Evolutionary conservation across 2,329 filamentous ascomycete species (phyloP), one percentile per base, ranked within the genome.

Genomic region (Clonostachys chloroleuca): DNA sequence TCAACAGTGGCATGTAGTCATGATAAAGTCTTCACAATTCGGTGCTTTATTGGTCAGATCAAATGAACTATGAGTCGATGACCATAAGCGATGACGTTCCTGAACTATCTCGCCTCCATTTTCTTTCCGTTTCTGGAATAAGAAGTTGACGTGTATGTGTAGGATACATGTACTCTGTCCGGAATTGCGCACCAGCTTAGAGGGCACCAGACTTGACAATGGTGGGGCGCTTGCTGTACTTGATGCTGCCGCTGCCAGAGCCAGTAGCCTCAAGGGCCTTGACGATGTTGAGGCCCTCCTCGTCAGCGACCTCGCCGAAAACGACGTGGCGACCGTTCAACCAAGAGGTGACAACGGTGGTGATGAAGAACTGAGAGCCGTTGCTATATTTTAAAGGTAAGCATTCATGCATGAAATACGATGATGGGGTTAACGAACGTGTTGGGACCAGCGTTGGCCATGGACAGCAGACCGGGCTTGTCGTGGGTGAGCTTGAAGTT

Each of bases 341-440:
- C 79, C 95, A 95, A 47, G 85, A 84, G 51, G 94, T 97, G 51
- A 84, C 80, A 44, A 95, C 90, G 48, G 92, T 97, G 61, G 92
- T 97, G 66, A 97, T 76, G 79, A 97, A 97, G 81, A 97, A 97
- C 72, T 97, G 92, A 45, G 89, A 95, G 61, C 94, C 94, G 75
- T 99, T 99, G 69, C 94, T 96, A 53, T 72, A 73, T n/a, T n/a
- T 4, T 14, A 4, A 42, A 8, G 36, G 37, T 18, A n/a, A 18
- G 40, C 10, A 16, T 14, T 13, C 40, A 39, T 18, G 13, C 13
- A 14, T 37, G 18, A 41, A 17, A 8, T 4, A 16, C 12, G 5
- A 6, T 12, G 12, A 12, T 30, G 17, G 41, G n/a, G 6, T 13
- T 6, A 8, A 13, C 5, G 12, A 56, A 85, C 82, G 92, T 97